These are phyloP conservation scores for Pythium vanterpoolii DNA, from an alignment of 352 stramenopile genomes.

Conservation along the genomic window DNA sequence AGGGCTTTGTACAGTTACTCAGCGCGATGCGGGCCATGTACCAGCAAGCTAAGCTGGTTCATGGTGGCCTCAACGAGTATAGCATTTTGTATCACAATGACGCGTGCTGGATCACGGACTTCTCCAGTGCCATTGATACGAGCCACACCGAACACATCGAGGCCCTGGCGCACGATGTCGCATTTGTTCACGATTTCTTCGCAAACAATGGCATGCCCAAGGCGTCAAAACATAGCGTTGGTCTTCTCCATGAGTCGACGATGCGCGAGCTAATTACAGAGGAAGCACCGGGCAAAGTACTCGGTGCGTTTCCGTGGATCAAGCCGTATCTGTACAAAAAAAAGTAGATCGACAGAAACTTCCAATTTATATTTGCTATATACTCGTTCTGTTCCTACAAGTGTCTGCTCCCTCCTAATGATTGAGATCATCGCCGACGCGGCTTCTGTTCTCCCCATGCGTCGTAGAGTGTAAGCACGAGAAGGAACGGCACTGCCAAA, in stretches of 20 bases:
- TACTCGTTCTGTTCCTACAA: not conserved
- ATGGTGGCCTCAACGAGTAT: slow-evolving; percentile 43
- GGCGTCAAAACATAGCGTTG: slow-evolving; percentile 31
- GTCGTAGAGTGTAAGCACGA: not conserved
- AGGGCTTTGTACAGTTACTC: slow-evolving; percentile 41
- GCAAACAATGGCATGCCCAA: slow-evolving; percentile 28
- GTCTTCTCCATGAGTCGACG: slow-evolving; percentile 20
- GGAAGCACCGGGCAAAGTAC: slow-evolving; percentile 10
- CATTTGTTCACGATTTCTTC: slow-evolving; percentile 73
- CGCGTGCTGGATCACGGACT: slow-evolving; percentile 83
- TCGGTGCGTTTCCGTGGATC: slow-evolving; percentile 23
- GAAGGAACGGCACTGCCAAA: not conserved
- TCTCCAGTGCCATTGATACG: slow-evolving; percentile 72
- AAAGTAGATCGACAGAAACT: slow-evolving; percentile 8
- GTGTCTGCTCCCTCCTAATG: not conserved
- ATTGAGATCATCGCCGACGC: not conserved
- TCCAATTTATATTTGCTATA: not conserved
- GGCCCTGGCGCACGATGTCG: slow-evolving; percentile 61
- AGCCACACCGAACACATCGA: slow-evolving; percentile 50
- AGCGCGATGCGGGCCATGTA: slow-evolving; percentile 41
- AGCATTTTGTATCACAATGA: slow-evolving; percentile 73
- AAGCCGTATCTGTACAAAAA: slow-evolving; percentile 29
- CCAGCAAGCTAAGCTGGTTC: slow-evolving; percentile 54
- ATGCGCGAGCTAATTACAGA: slow-evolving; percentile 28
- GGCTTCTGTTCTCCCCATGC: not conserved